Conservation (phyloP, 257 asterid species). For the Solanum gracilifrons region DNA sequence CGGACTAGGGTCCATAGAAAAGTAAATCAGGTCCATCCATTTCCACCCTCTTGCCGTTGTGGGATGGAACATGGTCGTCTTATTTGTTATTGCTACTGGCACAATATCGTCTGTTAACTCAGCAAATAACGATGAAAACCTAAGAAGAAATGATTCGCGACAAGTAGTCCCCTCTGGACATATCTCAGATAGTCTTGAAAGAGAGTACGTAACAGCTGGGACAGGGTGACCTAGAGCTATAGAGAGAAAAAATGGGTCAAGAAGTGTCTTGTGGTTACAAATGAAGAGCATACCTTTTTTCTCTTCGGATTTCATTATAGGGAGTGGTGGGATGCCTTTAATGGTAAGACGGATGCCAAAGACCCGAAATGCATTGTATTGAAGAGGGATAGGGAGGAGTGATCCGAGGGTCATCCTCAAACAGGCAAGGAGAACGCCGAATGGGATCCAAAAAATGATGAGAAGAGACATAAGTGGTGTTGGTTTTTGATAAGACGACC, state of each 20-base stretch:
- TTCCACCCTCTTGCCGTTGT: constrained; percentile 48
- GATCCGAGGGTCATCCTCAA: neutral
- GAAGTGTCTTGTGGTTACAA: constrained; percentile 10
- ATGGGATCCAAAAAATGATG: constrained; percentile 27
- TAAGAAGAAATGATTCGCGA: constrained; percentile 30
- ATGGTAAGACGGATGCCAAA: neutral
- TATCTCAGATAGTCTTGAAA: constrained; percentile 4
- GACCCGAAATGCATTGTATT: neutral
- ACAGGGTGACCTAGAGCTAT: constrained; percentile 5
- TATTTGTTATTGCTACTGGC: constrained; percentile 31
- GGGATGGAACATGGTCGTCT: constrained; percentile 37
- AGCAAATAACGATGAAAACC: constrained; percentile 38
- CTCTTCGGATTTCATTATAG: neutral
- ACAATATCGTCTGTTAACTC: constrained; percentile 36
- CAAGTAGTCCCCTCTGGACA: constrained; percentile 40
- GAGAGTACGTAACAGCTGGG: constrained; percentile 15
- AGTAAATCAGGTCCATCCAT: constrained; percentile 25
- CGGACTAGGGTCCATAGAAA: constrained; percentile 32
- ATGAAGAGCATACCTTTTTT: constrained; percentile 9
- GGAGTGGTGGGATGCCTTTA: constrained; percentile 6
- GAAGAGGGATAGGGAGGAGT: neutral
- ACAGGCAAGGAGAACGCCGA: constrained; percentile 7
- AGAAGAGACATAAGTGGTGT: constrained; percentile 14
- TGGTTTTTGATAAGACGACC: constrained; percentile 30
- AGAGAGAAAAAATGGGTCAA: constrained; percentile 12